Conservation (phyloP, 768 basidiomycete species). For the Polyporus arcularius region DNA sequence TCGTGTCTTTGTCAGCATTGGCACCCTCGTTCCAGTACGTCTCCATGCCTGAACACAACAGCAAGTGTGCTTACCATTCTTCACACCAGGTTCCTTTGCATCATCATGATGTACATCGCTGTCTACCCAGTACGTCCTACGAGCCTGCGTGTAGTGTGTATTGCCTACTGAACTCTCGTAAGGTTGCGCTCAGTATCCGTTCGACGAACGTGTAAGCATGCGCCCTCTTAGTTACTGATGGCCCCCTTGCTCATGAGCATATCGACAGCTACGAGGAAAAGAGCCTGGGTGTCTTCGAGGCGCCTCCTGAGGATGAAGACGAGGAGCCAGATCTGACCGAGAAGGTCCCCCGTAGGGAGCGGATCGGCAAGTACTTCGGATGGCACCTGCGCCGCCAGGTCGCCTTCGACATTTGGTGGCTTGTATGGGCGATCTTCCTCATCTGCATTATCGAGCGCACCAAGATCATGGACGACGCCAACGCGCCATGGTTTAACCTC, state of each 20-base stretch:
- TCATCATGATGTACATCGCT: conserved; percentile 79
- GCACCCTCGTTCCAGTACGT: conserved; percentile 74
- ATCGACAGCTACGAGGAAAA: conserved; percentile 63
- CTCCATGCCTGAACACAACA: too few species aligned
- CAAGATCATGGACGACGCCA: conserved; percentile 52
- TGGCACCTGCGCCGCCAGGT: conserved; percentile 72
- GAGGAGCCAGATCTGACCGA: conserved; percentile 47
- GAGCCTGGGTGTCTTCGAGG: conserved; percentile 68
- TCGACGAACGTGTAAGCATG: conserved; percentile 57
- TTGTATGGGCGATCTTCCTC: conserved; percentile 70
- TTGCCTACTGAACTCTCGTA: background rate
- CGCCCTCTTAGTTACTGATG: background rate
- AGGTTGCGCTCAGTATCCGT: conserved; percentile 66
- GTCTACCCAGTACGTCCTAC: conserved; percentile 35
- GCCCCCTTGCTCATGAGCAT: background rate
- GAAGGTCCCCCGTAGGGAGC: conserved; percentile 40
- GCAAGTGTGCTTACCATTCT: background rate
- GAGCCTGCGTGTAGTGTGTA: background rate
- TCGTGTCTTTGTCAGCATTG: conserved; percentile 46
- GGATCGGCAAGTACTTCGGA: conserved; percentile 44
- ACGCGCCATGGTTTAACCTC: conserved; percentile 61
- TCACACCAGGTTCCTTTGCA: conserved; percentile 54
- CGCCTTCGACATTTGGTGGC: conserved; percentile 79
- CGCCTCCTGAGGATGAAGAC: conserved; percentile 49
- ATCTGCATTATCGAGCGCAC: conserved; percentile 71